Evolutionary conservation across 352 stramenopile species (phyloP).

Genomic region (Blastocystis sp.): DNA sequence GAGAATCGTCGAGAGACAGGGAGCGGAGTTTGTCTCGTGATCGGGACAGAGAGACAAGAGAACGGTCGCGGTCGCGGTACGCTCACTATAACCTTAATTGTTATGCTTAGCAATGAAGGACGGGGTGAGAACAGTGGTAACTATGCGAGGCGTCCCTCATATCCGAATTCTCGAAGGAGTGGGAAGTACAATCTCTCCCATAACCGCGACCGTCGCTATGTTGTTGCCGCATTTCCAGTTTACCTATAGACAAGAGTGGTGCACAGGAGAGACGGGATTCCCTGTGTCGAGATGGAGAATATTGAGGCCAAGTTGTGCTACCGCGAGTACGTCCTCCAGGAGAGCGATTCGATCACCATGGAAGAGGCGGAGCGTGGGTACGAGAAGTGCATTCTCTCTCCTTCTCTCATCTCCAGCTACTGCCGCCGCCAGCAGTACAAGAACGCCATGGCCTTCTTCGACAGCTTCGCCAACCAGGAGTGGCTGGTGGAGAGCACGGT

Average conservation of each 20-base stretch:
- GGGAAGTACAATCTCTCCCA: background rate
- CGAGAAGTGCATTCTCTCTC: conserved; percentile 17
- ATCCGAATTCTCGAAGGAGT: background rate
- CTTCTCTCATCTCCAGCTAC: conserved; percentile 1
- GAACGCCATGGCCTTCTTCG: conserved; percentile 59
- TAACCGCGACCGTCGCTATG: background rate
- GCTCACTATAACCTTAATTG: background rate
- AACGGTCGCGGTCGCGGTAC: background rate
- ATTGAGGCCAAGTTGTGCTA: conserved; percentile 44
- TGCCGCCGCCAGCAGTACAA: conserved; percentile 45
- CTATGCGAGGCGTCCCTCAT: background rate
- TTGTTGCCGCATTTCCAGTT: background rate
- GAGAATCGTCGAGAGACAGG: background rate
- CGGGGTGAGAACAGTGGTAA: background rate
- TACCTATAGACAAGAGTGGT: background rate
- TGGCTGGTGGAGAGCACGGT: conserved; percentile 36
- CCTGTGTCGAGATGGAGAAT: conserved; percentile 15
- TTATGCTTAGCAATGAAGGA: background rate
- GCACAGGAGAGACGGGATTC: background rate
- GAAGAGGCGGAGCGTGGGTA: conserved; percentile 48
- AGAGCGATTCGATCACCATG: conserved; percentile 39
- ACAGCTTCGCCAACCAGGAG: conserved; percentile 46
- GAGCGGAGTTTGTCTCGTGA: background rate
- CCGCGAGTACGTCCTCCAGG: conserved; percentile 53
- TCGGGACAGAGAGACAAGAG: background rate